Evolutionary conservation across 805 yeast genomes (phyloP).

Genomic region (Yarrowia sp.): DNA sequence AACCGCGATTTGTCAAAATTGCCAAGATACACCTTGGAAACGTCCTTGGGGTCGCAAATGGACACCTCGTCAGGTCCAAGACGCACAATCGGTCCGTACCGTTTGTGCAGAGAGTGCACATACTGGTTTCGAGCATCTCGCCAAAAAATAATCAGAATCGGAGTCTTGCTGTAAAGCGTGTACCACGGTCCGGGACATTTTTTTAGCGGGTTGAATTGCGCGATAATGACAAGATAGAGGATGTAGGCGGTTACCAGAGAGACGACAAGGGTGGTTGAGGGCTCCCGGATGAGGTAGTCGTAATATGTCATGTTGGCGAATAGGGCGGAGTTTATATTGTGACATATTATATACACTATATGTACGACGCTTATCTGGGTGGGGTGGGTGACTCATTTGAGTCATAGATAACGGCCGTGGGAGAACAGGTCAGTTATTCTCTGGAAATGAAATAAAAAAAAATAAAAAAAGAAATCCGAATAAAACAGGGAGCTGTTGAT

Average conservation of each 20-base stretch:
- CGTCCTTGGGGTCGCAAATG: constrained; percentile 49
- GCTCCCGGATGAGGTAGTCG: neutral
- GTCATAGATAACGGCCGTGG: constrained; percentile 1
- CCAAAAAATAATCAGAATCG: constrained; percentile 46
- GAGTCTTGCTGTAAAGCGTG: constrained; percentile 31
- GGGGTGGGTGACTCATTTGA: constrained; percentile 4
- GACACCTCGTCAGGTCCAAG: constrained; percentile 62
- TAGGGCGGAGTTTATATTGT: neutral
- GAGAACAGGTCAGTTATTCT: neutral
- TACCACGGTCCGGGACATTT: constrained; percentile 19
- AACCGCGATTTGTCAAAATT: constrained; percentile 56
- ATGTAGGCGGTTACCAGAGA: constrained; percentile 4
- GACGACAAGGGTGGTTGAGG: neutral
- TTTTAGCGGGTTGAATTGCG: constrained; percentile 4
- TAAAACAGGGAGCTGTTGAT: too few species aligned
- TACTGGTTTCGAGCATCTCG: constrained; percentile 49
- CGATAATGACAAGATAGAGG: neutral
- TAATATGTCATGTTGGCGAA: neutral
- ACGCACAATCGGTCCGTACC: constrained; percentile 62
- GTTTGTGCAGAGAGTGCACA: constrained; percentile 51
- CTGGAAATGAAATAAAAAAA: too few species aligned
- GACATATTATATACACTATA: neutral
- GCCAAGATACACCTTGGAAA: constrained; percentile 56
- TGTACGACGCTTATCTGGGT: neutral
- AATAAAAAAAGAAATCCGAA: too few species aligned